phyloP scores from a whole-genome alignment of 2,329 filamentous ascomycete genomes.

The Fusarium burgessii region DNA sequence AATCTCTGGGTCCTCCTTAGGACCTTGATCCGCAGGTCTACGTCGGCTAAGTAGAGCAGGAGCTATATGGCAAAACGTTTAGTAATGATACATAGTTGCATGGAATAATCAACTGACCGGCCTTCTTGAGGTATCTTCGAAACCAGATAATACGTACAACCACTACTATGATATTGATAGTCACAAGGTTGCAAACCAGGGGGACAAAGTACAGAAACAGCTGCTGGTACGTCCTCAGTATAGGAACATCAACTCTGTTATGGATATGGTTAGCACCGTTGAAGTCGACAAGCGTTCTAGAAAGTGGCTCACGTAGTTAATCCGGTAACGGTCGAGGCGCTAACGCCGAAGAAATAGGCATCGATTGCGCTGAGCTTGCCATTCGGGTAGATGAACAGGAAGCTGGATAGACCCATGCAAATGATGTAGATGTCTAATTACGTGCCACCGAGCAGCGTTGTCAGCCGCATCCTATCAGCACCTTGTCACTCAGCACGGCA shows the following conservation, averaged over 20 bases:
- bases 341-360: constrained; percentile 63
- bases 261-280: constrained; percentile 14
- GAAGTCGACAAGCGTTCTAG: not conserved
- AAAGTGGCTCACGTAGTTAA: constrained; percentile 58
- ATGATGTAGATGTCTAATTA: constrained; percentile 43
- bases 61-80: constrained; percentile 16
- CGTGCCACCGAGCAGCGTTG: not conserved
- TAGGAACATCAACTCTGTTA: constrained; percentile 61
- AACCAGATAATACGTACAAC: constrained; percentile 63
- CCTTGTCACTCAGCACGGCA: constrained; percentile 12
- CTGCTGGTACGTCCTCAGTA: constrained; percentile 63
- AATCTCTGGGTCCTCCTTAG: constrained; percentile 27
- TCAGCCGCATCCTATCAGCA: constrained; percentile 18
- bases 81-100: not conserved
- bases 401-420: constrained; percentile 40
- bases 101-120: constrained; percentile 45
- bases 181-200: constrained; percentile 60
- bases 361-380: constrained; percentile 54
- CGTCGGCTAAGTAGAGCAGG: constrained; percentile 30
- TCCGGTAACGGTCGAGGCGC: constrained; percentile 62
- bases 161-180: constrained; percentile 63
- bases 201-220: constrained; percentile 63
- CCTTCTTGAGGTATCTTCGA: constrained; percentile 56
- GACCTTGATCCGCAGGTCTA: not conserved
- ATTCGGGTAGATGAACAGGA: constrained; percentile 38